A percentile compares a stretch with the other conserved stretches of the same genome.
These are phyloP conservation scores for Taiozyma sp. DNA, from an alignment of 1,139 yeast genomes.

Conservation along the genomic window DNA sequence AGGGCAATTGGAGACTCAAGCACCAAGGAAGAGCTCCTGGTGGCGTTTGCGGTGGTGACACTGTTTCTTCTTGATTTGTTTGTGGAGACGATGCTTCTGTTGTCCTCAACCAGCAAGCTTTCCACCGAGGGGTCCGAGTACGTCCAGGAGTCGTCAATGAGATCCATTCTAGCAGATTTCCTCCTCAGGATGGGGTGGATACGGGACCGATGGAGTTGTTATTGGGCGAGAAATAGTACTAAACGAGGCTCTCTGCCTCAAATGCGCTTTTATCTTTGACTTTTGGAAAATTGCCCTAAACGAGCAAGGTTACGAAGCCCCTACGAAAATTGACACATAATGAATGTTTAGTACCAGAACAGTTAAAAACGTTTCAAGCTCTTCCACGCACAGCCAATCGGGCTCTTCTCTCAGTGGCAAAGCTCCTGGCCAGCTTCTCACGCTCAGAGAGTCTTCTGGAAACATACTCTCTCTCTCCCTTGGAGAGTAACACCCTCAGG, in stretches of 20 bases:
- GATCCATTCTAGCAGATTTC: background rate
- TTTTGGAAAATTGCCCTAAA: background rate
- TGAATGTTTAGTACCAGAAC: background rate
- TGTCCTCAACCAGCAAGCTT: slow-evolving; percentile 1
- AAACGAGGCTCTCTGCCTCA: background rate
- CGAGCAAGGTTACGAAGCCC: background rate
- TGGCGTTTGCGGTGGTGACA: background rate
- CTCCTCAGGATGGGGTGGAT: background rate
- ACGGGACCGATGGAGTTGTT: background rate
- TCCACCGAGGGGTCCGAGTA: slow-evolving; percentile 6
- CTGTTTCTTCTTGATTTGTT: background rate
- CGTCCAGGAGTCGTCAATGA: slow-evolving; percentile 5
- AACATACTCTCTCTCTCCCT: slow-evolving; percentile 43
- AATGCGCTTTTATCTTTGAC: background rate
- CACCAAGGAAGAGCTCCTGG: background rate
- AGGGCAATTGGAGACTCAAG: background rate
- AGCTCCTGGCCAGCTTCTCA: slow-evolving; percentile 55
- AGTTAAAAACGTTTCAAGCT: background rate
- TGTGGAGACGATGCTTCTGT: background rate
- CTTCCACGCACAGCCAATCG: slow-evolving; percentile 19
- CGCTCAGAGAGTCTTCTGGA: slow-evolving; percentile 56
- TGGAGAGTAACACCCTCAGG: slow-evolving; percentile 48
- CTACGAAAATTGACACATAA: background rate
- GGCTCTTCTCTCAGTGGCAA: slow-evolving; percentile 52
- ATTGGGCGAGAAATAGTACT: background rate